Percentiles rank a stretch among this genome's conserved stretches.
These are phyloP conservation scores for Leptographium radiaticola DNA, from an alignment of 2,329 filamentous ascomycete genomes.

Conservation along the genomic window DNA sequence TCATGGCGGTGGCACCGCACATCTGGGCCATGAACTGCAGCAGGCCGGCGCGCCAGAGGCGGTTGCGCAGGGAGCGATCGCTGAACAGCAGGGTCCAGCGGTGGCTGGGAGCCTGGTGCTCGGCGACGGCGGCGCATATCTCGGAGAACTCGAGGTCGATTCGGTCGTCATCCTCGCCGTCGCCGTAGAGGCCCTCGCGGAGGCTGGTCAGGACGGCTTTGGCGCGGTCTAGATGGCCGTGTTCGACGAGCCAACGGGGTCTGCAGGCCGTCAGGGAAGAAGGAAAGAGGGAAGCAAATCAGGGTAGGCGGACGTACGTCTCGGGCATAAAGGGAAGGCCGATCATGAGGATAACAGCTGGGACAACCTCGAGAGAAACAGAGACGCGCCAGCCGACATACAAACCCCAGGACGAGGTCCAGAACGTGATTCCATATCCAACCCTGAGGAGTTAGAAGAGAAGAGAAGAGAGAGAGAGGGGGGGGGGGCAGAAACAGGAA, in stretches of 20 bases:
- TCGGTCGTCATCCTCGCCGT: slow-evolving; percentile 20
- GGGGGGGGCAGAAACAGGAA: slow-evolving; percentile 1
- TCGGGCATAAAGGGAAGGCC: slow-evolving; percentile 41
- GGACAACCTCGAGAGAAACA: slow-evolving; percentile 35
- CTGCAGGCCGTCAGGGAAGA: slow-evolving; percentile 16
- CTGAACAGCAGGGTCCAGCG: slow-evolving; percentile 34
- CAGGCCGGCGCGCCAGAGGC: slow-evolving; percentile 42
- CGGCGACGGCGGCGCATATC: slow-evolving; percentile 31
- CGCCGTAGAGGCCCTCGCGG: slow-evolving; percentile 26
- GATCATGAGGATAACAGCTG: slow-evolving; percentile 32
- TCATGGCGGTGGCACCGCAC: slow-evolving; percentile 46
- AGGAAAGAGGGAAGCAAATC: neutral
- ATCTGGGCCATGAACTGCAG: slow-evolving; percentile 48
- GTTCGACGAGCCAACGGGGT: slow-evolving; percentile 45
- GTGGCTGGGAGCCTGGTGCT: slow-evolving; percentile 21
- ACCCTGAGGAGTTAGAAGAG: slow-evolving; percentile 25
- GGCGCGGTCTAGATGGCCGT: slow-evolving; percentile 29
- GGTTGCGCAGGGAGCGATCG: slow-evolving; percentile 31
- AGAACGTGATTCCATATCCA: slow-evolving; percentile 42
- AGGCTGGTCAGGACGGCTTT: slow-evolving; percentile 32
- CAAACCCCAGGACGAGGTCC: slow-evolving; percentile 28
- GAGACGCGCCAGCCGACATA: slow-evolving; percentile 40
- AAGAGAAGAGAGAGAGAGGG: neutral
- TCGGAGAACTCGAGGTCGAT: slow-evolving; percentile 24
- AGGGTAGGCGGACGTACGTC: slow-evolving; percentile 26